A percentile compares a stretch with the other conserved stretches of the same genome.
Evolutionary conservation across 164 flowering plant species (phyloP).

Genomic region (Macadamia integrifolia): DNA sequence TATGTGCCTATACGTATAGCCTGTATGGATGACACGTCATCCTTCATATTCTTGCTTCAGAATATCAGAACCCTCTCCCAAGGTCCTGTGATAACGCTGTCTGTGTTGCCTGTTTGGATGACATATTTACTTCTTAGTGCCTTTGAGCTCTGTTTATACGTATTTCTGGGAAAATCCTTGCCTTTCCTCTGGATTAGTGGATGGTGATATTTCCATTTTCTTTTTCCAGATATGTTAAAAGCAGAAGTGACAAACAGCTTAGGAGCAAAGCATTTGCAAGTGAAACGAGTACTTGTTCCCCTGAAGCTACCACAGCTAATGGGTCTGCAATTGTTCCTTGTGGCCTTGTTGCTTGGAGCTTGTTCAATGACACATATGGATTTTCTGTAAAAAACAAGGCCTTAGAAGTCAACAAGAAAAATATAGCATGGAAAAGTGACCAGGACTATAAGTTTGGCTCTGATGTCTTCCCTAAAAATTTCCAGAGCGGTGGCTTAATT

Average conservation of each 20-base stretch:
- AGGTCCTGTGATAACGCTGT: too few species aligned
- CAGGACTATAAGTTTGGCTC: constrained; percentile 57
- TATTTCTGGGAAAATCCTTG: not conserved
- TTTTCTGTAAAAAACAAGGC: constrained; percentile 34
- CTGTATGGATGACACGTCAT: too few species aligned
- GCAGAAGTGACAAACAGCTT: constrained; percentile 69
- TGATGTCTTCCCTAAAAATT: constrained; percentile 76
- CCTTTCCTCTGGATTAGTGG: not conserved
- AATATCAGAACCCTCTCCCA: too few species aligned
- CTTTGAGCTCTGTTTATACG: too few species aligned
- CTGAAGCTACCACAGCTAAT: constrained; percentile 33
- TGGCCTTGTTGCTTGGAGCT: constrained; percentile 86
- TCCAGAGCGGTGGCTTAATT: constrained; percentile 57
- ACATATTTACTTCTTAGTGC: too few species aligned
- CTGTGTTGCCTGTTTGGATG: too few species aligned
- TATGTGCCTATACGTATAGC: too few species aligned
- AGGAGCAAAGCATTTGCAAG: constrained; percentile 27
- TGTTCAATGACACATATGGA: constrained; percentile 78
- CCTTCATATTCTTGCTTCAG: too few species aligned
- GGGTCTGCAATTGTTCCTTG: constrained; percentile 63
- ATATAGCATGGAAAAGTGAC: constrained; percentile 92
- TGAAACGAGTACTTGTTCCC: constrained; percentile 36
- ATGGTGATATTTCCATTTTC: not conserved
- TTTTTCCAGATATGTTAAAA: constrained; percentile 63
- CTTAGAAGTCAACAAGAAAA: constrained; percentile 52